These are phyloP conservation scores for Fulvia fulva DNA, from an alignment of 2,329 filamentous ascomycete species.

Conservation along the genomic window DNA sequence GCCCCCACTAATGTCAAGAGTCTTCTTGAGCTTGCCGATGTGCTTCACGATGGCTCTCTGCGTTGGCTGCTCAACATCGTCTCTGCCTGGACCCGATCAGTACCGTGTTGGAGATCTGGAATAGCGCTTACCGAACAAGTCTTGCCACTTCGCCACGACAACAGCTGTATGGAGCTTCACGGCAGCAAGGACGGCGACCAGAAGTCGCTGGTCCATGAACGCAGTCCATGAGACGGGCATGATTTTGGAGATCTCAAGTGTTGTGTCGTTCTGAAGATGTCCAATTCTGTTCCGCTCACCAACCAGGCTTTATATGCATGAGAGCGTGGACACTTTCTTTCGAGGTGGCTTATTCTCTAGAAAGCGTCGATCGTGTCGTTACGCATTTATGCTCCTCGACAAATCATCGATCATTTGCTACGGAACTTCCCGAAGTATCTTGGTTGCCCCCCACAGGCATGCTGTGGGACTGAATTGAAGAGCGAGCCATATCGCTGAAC, in stretches of 20 bases:
- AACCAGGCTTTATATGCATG: neutral
- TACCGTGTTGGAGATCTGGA: neutral
- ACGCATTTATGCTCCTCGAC: neutral
- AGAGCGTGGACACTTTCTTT: neutral
- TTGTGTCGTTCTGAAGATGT: neutral
- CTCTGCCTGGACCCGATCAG: neutral
- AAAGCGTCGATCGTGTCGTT: neutral
- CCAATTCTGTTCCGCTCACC: neutral
- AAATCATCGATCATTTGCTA: too few relatives aligned
- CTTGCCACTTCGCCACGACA: neutral
- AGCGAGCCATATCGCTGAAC: neutral
- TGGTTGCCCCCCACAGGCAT: neutral
- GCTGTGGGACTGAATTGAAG: neutral
- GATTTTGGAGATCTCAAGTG: neutral
- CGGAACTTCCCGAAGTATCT: neutral
- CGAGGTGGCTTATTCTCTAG: too few relatives aligned
- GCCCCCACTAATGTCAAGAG: neutral
- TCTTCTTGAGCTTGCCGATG: constrained; percentile 7
- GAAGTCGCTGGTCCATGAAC: constrained; percentile 5
- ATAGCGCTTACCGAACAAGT: neutral
- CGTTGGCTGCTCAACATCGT: neutral
- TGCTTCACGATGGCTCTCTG: constrained; percentile 3
- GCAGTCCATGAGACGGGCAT: constrained; percentile 8
- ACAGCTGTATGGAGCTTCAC: constrained; percentile 2
- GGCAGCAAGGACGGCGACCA: constrained; percentile 1